phyloP scores from a whole-genome alignment of 129 eudicot species.

The Solidago caesia region DNA sequence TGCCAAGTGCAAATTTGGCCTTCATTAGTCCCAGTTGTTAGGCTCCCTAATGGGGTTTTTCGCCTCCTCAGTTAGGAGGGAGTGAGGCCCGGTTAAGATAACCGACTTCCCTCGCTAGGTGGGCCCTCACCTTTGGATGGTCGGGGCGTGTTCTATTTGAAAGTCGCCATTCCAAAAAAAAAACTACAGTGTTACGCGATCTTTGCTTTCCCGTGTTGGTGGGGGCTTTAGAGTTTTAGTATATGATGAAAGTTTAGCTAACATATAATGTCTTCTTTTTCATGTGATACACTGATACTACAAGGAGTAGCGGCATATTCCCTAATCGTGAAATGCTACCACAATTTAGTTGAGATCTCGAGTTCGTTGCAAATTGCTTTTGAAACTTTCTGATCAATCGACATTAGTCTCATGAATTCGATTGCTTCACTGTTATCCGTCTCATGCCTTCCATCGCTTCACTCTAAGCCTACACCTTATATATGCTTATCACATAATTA shows the following conservation, averaged over 20 bases:
- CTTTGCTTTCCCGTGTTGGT: too few species aligned
- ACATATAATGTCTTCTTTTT: not conserved
- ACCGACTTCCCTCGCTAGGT: too few species aligned
- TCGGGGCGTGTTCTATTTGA: too few species aligned
- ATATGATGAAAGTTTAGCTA: not conserved
- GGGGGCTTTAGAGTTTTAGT: not conserved
- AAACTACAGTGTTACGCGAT: too few species aligned
- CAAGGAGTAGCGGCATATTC: not conserved
- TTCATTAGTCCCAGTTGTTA: too few species aligned
- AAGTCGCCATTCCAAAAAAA: too few species aligned
- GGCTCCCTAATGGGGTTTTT: too few species aligned
- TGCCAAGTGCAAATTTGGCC: too few species aligned
- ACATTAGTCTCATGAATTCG: slow-evolving; percentile 37
- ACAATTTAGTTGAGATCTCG: not conserved
- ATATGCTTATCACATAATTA: slow-evolving; percentile 15
- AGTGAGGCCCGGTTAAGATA: too few species aligned
- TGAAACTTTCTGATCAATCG: not conserved
- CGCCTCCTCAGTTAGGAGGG: too few species aligned
- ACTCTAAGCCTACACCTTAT: slow-evolving; percentile 23
- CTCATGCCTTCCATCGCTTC: slow-evolving; percentile 31
- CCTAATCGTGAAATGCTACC: slow-evolving; percentile 8
- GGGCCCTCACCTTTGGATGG: too few species aligned
- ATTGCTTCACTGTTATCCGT: slow-evolving; percentile 38
- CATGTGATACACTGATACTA: not conserved
- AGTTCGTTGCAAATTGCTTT: not conserved